Evolutionary conservation across 495 filamentous ascomycete species (phyloP).

Genomic region (Aspergillus nidulans): DNA sequence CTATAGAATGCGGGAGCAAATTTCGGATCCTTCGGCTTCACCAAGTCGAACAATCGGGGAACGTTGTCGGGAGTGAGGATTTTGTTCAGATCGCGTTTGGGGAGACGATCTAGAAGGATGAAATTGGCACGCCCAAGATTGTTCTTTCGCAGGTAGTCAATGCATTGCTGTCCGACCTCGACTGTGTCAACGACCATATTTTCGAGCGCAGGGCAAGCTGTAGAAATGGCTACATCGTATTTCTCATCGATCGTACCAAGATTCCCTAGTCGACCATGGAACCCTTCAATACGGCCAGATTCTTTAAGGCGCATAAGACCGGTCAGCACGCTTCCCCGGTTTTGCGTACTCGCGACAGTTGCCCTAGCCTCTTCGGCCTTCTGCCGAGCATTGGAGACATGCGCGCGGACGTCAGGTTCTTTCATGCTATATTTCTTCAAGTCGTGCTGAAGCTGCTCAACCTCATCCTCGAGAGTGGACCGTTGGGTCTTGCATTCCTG

Average conservation of each 20-base stretch:
- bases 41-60: constrained; percentile 86
- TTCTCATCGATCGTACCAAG: constrained; percentile 91
- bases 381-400: constrained; percentile 82
- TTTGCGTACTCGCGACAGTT: constrained; percentile 82
- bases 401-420: constrained; percentile 74
- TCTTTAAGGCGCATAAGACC: constrained; percentile 93
- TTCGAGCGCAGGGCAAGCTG: constrained; percentile 84
- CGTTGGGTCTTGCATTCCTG: constrained; percentile 71
- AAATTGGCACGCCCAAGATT: constrained; percentile 97
- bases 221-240: constrained; percentile 96
- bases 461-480: constrained; percentile 67
- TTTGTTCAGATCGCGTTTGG: constrained; percentile 64
- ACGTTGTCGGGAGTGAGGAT: constrained; percentile 90
- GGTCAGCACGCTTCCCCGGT: constrained; percentile 84
- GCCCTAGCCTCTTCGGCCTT: constrained; percentile 93
- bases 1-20: constrained; percentile 94
- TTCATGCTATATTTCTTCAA: constrained; percentile 64
- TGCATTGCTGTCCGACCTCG: constrained; percentile 92
- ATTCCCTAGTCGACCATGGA: constrained; percentile 92
- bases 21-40: constrained; percentile 79
- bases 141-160: constrained; percentile 94
- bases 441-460: constrained; percentile 62
- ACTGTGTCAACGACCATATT: constrained; percentile 96
- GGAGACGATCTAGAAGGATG: constrained; percentile 85
- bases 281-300: constrained; percentile 92